phyloP scores from a whole-genome alignment of 2,329 filamentous ascomycete species.

The Nannizzia gypsea region DNA sequence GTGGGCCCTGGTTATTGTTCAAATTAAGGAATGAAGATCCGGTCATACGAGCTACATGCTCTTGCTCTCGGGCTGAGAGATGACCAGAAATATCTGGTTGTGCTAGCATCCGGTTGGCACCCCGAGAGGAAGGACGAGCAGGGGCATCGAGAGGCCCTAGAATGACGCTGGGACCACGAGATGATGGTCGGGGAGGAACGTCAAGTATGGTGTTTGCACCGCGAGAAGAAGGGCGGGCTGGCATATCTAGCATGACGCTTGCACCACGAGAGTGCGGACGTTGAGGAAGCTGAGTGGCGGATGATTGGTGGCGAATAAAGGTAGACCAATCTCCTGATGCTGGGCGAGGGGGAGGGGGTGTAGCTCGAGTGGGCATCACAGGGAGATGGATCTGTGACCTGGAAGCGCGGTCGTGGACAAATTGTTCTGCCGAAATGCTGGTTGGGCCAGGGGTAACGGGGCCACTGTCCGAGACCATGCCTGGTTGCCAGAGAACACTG shows the following conservation, averaged over 20 bases:
- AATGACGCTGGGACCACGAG: slow-evolving; percentile 45
- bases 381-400: slow-evolving; percentile 42
- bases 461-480: slow-evolving; percentile 33
- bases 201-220: slow-evolving; percentile 43
- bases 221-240: slow-evolving; percentile 47
- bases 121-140: slow-evolving; percentile 47
- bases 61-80: slow-evolving; percentile 77
- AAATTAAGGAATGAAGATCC: slow-evolving; percentile 64
- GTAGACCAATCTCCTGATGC: slow-evolving; percentile 31
- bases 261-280: slow-evolving; percentile 51
- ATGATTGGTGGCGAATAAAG: slow-evolving; percentile 24
- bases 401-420: slow-evolving; percentile 59
- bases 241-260: slow-evolving; percentile 37
- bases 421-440: slow-evolving; percentile 64
- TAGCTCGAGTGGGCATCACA: slow-evolving; percentile 45
- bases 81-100: slow-evolving; percentile 44
- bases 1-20: slow-evolving; percentile 36
- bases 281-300: slow-evolving; percentile 25
- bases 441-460: slow-evolving; percentile 18
- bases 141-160: slow-evolving; percentile 35
- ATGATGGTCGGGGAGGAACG: slow-evolving; percentile 41
- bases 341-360: slow-evolving; percentile 22
- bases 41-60: slow-evolving; percentile 73
- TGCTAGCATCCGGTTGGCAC: slow-evolving; percentile 42
- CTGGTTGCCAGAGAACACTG: slow-evolving; percentile 70